Conservation (phyloP, 73 alveolate species). For the Loxodes magnus region DNA sequence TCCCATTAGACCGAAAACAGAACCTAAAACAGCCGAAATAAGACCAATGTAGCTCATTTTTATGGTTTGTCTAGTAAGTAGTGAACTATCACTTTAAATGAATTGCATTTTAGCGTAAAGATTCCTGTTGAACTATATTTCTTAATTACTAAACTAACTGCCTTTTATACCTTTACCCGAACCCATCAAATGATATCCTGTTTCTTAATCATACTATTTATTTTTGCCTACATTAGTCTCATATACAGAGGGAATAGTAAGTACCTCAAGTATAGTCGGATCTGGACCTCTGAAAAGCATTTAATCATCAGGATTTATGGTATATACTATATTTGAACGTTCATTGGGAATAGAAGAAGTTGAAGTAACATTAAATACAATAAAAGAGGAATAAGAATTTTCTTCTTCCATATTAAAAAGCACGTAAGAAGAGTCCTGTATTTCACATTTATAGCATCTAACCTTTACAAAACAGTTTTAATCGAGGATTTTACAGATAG, state of each 20-base stretch:
- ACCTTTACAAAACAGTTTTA: not conserved
- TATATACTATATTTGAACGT: not conserved
- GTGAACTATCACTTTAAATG: too few relatives aligned
- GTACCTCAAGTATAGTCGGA: not conserved
- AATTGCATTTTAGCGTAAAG: too few relatives aligned
- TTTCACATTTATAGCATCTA: not conserved
- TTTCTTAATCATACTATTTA: too few relatives aligned
- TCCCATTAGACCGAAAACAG: too few relatives aligned
- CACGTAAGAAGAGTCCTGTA: not conserved
- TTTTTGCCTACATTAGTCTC: too few relatives aligned
- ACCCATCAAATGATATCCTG: too few relatives aligned
- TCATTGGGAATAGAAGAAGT: not conserved
- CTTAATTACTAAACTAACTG: too few relatives aligned
- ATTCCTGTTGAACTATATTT: too few relatives aligned
- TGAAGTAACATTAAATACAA: not conserved
- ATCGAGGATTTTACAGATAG: not conserved
- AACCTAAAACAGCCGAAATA: too few relatives aligned
- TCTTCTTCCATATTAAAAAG: not conserved
- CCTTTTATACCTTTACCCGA: too few relatives aligned
- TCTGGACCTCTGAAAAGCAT: not conserved
- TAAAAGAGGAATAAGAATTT: not conserved
- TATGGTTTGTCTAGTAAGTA: too few relatives aligned
- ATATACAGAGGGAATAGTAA: not conserved
- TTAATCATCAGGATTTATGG: not conserved
- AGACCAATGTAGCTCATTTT: too few relatives aligned